Evolutionary conservation across 495 filamentous ascomycete species (phyloP).

Genomic region (Neurospora sp.): DNA sequence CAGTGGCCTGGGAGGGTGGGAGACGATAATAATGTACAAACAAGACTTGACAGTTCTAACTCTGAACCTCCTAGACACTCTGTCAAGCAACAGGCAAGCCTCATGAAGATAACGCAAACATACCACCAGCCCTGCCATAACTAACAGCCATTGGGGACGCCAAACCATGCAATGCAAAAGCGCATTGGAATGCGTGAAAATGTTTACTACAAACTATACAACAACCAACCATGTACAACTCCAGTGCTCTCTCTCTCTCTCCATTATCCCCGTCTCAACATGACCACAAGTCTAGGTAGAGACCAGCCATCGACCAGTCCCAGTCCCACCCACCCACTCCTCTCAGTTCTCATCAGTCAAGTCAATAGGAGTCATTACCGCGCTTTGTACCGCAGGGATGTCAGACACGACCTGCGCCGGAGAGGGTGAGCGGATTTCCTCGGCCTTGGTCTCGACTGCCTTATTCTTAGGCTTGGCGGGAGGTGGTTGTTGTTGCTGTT

Average conservation of each 20-base stretch:
- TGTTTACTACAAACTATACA: background rate
- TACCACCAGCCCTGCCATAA: background rate
- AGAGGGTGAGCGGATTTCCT: too few species aligned
- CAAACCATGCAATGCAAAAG: background rate
- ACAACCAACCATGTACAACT: background rate
- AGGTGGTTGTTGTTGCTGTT: background rate
- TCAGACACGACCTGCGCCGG: background rate
- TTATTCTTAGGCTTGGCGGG: background rate
- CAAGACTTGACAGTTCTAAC: background rate
- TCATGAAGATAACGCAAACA: background rate
- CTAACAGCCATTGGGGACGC: background rate
- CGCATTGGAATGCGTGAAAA: background rate
- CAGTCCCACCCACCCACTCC: background rate
- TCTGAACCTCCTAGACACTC: background rate
- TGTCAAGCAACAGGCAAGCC: background rate
- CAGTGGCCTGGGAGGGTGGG: too few species aligned
- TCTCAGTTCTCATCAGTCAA: background rate
- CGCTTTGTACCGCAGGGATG: background rate
- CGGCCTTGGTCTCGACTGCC: background rate
- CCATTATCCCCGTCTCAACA: background rate
- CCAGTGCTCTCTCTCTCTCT: background rate
- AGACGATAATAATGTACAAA: background rate
- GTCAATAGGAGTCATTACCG: background rate
- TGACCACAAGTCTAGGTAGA: background rate
- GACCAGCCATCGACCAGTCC: too few species aligned